phyloP scores from a whole-genome alignment of 352 stramenopile species.

The Phytophthora fragariaefolia region DNA sequence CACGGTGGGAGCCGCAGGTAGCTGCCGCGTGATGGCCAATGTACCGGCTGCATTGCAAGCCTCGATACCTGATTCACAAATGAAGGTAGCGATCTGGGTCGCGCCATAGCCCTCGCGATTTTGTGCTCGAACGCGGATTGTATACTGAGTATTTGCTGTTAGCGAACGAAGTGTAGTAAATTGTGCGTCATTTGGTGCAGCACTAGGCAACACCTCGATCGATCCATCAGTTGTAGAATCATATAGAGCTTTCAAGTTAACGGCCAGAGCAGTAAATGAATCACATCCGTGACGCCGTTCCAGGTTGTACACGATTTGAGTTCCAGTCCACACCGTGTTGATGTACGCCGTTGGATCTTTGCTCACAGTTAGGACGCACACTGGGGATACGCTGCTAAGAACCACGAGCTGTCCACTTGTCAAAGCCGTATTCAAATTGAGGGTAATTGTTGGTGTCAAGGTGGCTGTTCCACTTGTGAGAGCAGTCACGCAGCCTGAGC shows the following conservation, averaged over 20 bases:
- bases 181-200: background rate
- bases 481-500: slow-evolving; percentile 51
- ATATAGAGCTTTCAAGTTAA: slow-evolving; percentile 51
- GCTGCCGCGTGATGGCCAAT: slow-evolving; percentile 56
- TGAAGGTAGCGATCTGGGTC: slow-evolving; percentile 69
- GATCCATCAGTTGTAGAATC: slow-evolving; percentile 59
- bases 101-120: slow-evolving; percentile 87
- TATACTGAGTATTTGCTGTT: slow-evolving; percentile 68
- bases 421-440: slow-evolving; percentile 44
- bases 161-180: slow-evolving; percentile 41
- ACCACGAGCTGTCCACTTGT: slow-evolving; percentile 47
- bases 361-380: slow-evolving; percentile 62
- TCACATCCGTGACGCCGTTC: slow-evolving; percentile 65
- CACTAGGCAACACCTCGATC: slow-evolving; percentile 30
- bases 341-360: slow-evolving; percentile 30
- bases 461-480: slow-evolving; percentile 40
- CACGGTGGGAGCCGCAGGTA: slow-evolving; percentile 57
- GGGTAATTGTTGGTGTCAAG: slow-evolving; percentile 36
- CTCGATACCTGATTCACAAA: slow-evolving; percentile 89
- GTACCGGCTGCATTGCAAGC: slow-evolving; percentile 56
- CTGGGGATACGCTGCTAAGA: slow-evolving; percentile 48
- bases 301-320: slow-evolving; percentile 52
- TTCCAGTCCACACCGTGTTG: slow-evolving; percentile 43
- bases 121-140: slow-evolving; percentile 79
- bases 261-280: slow-evolving; percentile 41